Evolutionary conservation across 495 filamentous ascomycete genomes (phyloP).

Genomic region (Penicillium psychrofluorescens): DNA sequence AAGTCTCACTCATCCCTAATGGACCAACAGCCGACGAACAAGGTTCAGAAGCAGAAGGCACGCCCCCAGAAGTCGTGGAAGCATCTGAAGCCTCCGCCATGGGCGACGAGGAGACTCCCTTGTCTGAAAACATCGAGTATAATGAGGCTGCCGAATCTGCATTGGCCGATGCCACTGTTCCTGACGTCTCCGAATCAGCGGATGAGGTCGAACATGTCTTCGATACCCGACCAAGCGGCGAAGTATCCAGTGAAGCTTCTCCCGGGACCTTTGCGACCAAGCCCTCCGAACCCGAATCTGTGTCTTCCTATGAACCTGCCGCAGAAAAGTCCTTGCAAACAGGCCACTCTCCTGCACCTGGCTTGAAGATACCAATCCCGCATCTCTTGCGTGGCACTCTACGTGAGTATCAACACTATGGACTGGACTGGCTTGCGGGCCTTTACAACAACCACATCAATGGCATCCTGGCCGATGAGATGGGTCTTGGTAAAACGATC

Average conservation of each 20-base stretch:
- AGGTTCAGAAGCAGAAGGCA: constrained; percentile 7
- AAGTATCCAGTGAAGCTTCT: constrained; percentile 38
- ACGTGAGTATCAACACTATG: constrained; percentile 94
- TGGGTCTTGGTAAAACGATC: constrained; percentile 98
- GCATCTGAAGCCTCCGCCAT: constrained; percentile 6
- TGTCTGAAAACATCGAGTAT: constrained; percentile 7
- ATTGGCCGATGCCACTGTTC: constrained; percentile 2
- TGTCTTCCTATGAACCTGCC: constrained; percentile 48
- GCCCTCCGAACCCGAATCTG: constrained; percentile 60
- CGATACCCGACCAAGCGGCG: constrained; percentile 23
- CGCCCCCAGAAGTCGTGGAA: constrained; percentile 11
- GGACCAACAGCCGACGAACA: constrained; percentile 8
- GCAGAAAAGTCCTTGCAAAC: constrained; percentile 26
- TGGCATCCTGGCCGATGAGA: constrained; percentile 98
- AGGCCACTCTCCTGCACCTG: constrained; percentile 26
- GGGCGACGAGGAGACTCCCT: constrained; percentile 4
- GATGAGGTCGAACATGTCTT: constrained; percentile 7
- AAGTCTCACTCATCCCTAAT: constrained; percentile 42
- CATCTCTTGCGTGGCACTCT: constrained; percentile 85
- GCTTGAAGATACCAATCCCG: constrained; percentile 68
- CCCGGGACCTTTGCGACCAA: constrained; percentile 60
- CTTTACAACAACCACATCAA: constrained; percentile 91
- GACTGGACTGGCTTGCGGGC: constrained; percentile 91
- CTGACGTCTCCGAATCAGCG: constrained; percentile 1
- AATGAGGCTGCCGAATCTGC: constrained; percentile 2